A percentile compares a stretch with the other conserved stretches of the same genome.
Evolutionary conservation across 176 grass and related monocot species (phyloP).

Genomic region (Lolium multiflorum): DNA sequence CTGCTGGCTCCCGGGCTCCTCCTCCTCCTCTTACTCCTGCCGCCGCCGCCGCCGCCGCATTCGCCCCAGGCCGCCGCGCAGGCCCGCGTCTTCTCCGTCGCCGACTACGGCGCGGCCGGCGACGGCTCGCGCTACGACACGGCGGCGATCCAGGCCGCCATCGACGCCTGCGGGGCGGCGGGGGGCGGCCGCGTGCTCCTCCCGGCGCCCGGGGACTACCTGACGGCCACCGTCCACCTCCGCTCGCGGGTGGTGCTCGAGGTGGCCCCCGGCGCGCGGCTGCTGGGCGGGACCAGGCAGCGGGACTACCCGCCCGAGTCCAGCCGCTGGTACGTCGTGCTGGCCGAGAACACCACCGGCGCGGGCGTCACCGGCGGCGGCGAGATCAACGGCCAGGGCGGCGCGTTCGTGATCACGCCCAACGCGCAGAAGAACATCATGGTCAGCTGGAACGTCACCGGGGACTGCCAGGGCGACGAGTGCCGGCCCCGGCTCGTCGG

Average conservation of each 20-base stretch:
- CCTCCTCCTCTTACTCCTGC: conserved; percentile 12
- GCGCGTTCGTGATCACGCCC: conserved; percentile 65
- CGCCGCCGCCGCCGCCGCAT: not conserved
- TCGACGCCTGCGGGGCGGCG: conserved; percentile 60
- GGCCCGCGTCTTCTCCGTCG: conserved; percentile 62
- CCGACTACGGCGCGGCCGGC: conserved; percentile 73
- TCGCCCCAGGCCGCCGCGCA: not conserved
- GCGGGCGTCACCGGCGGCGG: conserved; percentile 79
- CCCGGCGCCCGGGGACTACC: conserved; percentile 74
- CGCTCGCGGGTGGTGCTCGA: conserved; percentile 73
- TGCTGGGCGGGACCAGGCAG: conserved; percentile 80
- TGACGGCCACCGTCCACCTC: conserved; percentile 83
- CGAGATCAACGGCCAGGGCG: conserved; percentile 94
- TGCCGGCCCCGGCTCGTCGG: conserved; percentile 87
- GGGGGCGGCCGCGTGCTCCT: conserved; percentile 74
- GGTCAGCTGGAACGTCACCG: conserved; percentile 95
- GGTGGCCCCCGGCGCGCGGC: conserved; percentile 66
- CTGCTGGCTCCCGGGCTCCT: not conserved
- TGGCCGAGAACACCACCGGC: conserved; percentile 79
- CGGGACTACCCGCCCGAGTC: conserved; percentile 72
- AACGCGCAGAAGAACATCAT: conserved; percentile 88
- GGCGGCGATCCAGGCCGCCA: conserved; percentile 68
- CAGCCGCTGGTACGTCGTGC: conserved; percentile 81
- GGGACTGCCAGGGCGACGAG: conserved; percentile 74
- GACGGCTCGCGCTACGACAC: conserved; percentile 77